Evolutionary conservation across 805 yeast genomes (phyloP).

Genomic region (Teunomyces gatunensis): DNA sequence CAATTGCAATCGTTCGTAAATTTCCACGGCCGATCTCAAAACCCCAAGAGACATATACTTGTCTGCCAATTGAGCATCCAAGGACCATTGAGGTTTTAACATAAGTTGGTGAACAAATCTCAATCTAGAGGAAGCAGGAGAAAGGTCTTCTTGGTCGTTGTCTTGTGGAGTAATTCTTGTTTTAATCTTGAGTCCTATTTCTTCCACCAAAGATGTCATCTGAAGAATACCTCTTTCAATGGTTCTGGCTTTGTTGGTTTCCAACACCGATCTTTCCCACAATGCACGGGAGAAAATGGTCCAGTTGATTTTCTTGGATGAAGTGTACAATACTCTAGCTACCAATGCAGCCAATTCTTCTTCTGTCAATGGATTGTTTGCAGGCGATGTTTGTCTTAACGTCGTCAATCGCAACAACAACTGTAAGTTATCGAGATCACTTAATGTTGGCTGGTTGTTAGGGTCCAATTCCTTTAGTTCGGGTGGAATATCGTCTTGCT

Average conservation of each 20-base stretch:
- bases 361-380: slow-evolving; percentile 65
- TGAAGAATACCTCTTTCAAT: slow-evolving; percentile 93
- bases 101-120: slow-evolving; percentile 73
- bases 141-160: slow-evolving; percentile 22
- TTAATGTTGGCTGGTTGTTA: slow-evolving; percentile 72
- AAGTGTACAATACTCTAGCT: slow-evolving; percentile 62
- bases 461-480: slow-evolving; percentile 62
- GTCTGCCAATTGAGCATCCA: slow-evolving; percentile 83
- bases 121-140: slow-evolving; percentile 52
- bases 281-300: slow-evolving; percentile 73
- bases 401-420: slow-evolving; percentile 65
- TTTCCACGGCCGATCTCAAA: slow-evolving; percentile 81
- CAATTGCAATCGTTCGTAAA: slow-evolving; percentile 75
- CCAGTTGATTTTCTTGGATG: slow-evolving; percentile 58
- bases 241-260: slow-evolving; percentile 76
- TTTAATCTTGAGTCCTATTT: slow-evolving; percentile 66
- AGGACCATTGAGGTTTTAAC: slow-evolving; percentile 76
- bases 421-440: slow-evolving; percentile 71
- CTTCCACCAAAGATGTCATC: slow-evolving; percentile 88
- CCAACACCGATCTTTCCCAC: slow-evolving; percentile 87
- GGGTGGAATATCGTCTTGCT: slow-evolving; percentile 62
- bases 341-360: slow-evolving; percentile 82
- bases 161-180: slow-evolving; percentile 51
- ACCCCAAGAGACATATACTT: slow-evolving; percentile 83
- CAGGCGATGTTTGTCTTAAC: slow-evolving; percentile 67